These are phyloP conservation scores for Scleromitrula shiraiana DNA, from an alignment of 2,329 filamentous ascomycete species.

Conservation along the genomic window DNA sequence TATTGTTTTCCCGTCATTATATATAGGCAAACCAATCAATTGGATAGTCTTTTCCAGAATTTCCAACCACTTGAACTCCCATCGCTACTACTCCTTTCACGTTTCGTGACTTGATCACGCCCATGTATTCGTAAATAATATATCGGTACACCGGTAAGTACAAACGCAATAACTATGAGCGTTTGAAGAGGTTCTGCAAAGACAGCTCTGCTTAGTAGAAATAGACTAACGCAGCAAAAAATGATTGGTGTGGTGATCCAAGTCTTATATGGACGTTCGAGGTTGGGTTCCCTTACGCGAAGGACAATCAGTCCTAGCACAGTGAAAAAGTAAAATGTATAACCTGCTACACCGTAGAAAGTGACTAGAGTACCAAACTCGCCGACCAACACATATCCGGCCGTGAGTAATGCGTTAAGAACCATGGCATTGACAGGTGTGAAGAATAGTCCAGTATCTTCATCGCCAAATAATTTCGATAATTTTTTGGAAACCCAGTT, in stretches of 20 bases:
- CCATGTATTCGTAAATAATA: constrained; percentile 81
- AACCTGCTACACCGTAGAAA: constrained; percentile 95
- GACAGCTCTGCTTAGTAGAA: constrained; percentile 78
- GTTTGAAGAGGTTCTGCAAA: constrained; percentile 91
- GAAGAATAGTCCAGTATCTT: constrained; percentile 73
- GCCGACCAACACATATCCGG: constrained; percentile 73
- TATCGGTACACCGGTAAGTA: constrained; percentile 73
- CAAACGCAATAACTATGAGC: constrained; percentile 76
- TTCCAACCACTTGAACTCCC: constrained; percentile 45
- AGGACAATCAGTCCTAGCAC: constrained; percentile 90
- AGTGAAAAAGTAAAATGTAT: constrained; percentile 94
- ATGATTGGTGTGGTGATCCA: constrained; percentile 98
- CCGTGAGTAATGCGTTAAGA: constrained; percentile 69
- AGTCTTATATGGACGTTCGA: constrained; percentile 87
- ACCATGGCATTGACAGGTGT: constrained; percentile 90
- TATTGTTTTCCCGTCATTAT: no score
- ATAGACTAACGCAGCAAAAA: constrained; percentile 95
- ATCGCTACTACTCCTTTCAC: constrained; percentile 34
- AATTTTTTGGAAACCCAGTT: constrained; percentile 53
- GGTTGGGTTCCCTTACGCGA: constrained; percentile 73
- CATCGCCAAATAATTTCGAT: constrained; percentile 62
- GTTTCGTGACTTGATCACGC: constrained; percentile 44
- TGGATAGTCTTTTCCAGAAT: constrained; percentile 42
- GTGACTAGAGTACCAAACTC: constrained; percentile 89
- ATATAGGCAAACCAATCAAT: no score